Evolutionary conservation across 2,329 filamentous ascomycete species (phyloP), one percentile per base, ranked within the genome.

Genomic region (Plectosphaerella sp.): DNA sequence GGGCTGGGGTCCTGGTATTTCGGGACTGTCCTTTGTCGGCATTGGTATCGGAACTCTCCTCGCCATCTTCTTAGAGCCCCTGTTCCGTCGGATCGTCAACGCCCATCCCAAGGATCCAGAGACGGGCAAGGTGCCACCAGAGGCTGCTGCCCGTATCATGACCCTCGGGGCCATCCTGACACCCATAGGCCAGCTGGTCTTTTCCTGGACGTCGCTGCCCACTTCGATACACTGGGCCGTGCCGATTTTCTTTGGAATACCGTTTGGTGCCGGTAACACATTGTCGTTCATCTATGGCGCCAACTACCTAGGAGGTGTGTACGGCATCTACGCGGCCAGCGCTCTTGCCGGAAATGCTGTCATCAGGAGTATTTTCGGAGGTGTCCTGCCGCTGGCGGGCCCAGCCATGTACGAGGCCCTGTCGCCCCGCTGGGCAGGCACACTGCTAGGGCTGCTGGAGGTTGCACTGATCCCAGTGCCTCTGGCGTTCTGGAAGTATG

Each of bases 191-290:
- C 87, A 96, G 67, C 79, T 97, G 22, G 87, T 86, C 67, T 97
- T 97, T 63, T 84, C 89, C 0, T 96, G 91, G 91, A 96, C 91
- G 0, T 91, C 86, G 55, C 82, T 91, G 0, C 91, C 91, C 0
- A 72, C 70, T 0, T 80, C 82, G 5, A 89, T 95, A 33, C 91
- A 90, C 65, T 95, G 89, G 87, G 84, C 91, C n/a, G 76, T 83
- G 18, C 87, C 89, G 1, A 86, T 95, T 47, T 73, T 89, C 0
- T 89, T 89, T 1, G 89, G 90, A 1, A 79, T 95, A 6, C 87
- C 87, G 0, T 95, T 94, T 60, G 89, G 89, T 10, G 77, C 80
- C 0, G 90, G 90, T 0, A 94, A 93, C 61, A 85, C 82, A 9
- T 77, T 84, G 3, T 83, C 89, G 37, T 95, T 95, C 71, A 92